phyloP scores from a whole-genome alignment of 2,329 filamentous ascomycete genomes.

The Xylariaceae sp. region DNA sequence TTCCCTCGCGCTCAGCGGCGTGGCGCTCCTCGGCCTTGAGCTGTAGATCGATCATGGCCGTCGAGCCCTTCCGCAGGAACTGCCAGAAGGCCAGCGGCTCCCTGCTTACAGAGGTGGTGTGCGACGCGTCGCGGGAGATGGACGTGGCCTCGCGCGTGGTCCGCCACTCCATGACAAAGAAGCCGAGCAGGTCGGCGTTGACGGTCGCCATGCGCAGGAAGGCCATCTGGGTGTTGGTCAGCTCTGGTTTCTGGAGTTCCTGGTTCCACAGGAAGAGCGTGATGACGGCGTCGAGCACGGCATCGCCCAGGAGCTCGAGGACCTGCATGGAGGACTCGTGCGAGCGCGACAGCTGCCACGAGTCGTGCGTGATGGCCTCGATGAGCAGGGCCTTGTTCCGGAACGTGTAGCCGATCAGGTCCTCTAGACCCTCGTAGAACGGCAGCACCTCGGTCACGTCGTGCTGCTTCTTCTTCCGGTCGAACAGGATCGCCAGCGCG shows the following conservation, averaged over 20 bases:
- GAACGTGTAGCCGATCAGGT: slow-evolving; percentile 68
- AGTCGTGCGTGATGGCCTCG: slow-evolving; percentile 77
- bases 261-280: slow-evolving; percentile 53
- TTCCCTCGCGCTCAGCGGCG: slow-evolving; percentile 38
- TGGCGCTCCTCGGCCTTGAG: slow-evolving; percentile 41
- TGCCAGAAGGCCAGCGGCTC: slow-evolving; percentile 54
- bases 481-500: slow-evolving; percentile 40
- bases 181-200: slow-evolving; percentile 76
- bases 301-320: slow-evolving; percentile 83
- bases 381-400: slow-evolving; percentile 60
- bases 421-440: slow-evolving; percentile 50
- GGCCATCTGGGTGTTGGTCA: slow-evolving; percentile 61
- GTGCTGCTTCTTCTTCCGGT: slow-evolving; percentile 32
- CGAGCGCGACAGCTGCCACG: slow-evolving; percentile 39
- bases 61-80: slow-evolving; percentile 58
- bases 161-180: slow-evolving; percentile 59
- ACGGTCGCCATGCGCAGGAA: slow-evolving; percentile 68
- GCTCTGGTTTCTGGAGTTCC: slow-evolving; percentile 33
- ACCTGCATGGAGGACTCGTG: slow-evolving; percentile 54
- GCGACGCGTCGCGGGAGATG: slow-evolving; percentile 19
- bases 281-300: slow-evolving; percentile 74
- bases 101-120: slow-evolving; percentile 22
- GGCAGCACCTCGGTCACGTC: slow-evolving; percentile 36
- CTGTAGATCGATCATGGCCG: slow-evolving; percentile 44
- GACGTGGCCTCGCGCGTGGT: slow-evolving; percentile 31